Conservation (phyloP, 148 eudicot species). For the Euryodendron excelsum region DNA sequence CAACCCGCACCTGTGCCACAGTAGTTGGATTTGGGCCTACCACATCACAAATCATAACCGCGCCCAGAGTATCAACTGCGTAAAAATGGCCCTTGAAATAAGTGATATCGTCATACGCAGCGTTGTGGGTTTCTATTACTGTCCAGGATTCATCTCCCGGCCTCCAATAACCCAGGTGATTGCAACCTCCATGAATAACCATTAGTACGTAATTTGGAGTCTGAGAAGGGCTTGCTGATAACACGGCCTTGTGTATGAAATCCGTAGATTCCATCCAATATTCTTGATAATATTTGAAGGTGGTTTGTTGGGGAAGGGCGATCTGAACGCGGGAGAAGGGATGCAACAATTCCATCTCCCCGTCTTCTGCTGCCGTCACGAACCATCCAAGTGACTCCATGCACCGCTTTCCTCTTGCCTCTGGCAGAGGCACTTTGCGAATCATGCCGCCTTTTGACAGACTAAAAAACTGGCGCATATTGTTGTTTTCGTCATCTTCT, state of each 20-base stretch:
- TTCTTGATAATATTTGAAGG: not conserved
- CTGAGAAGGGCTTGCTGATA: constrained; percentile 10
- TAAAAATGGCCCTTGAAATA: not conserved
- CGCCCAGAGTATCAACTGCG: not conserved
- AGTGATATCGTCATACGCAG: not conserved
- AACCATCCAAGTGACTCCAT: not conserved
- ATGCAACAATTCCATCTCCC: constrained; percentile 1
- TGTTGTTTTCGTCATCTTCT: no score
- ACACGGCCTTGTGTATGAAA: constrained; percentile 10
- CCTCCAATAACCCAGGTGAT: not conserved
- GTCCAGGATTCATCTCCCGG: not conserved
- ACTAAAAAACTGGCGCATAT: not conserved
- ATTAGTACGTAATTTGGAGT: not conserved
- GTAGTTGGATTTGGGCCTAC: not conserved
- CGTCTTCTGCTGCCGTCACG: not conserved
- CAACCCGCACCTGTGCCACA: not conserved
- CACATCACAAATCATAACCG: not conserved
- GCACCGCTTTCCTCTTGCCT: constrained; percentile 1
- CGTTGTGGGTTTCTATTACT: not conserved
- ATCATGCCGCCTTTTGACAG: not conserved
- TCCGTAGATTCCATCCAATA: no score
- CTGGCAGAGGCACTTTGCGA: not conserved
- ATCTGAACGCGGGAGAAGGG: not conserved
- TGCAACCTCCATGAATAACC: not conserved
- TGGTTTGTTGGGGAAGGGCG: not conserved